A percentile compares a stretch with the other conserved stretches of the same genome.
phyloP scores from a whole-genome alignment of 2,329 filamentous ascomycete genomes.

The Sporothrix schenckii region DNA sequence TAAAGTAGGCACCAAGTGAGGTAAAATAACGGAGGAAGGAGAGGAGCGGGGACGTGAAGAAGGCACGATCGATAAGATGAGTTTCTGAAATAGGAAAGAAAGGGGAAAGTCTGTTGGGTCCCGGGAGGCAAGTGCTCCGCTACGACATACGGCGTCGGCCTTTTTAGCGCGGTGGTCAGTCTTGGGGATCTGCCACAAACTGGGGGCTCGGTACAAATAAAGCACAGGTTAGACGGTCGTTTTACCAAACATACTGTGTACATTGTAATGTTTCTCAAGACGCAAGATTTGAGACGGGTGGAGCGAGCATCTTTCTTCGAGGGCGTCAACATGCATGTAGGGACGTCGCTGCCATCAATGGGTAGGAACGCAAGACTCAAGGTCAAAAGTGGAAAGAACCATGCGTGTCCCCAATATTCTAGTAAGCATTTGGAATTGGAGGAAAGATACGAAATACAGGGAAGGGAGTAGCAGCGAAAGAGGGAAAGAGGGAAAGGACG shows the following conservation, averaged over 20 bases:
- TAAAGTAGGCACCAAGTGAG: slow-evolving; percentile 4
- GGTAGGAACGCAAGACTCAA: not conserved
- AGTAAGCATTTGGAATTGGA: not conserved
- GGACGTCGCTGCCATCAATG: not conserved
- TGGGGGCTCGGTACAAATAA: not conserved
- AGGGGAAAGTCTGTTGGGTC: slow-evolving; percentile 4
- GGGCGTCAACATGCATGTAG: not conserved
- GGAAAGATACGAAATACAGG: not conserved
- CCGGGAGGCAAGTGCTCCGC: not conserved
- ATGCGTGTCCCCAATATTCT: slow-evolving; percentile 4
- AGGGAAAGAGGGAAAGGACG: not conserved
- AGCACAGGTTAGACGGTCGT: not conserved
- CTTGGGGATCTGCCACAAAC: not conserved
- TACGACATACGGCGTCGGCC: not conserved
- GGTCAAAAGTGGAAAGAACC: not conserved
- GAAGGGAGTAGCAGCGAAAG: not conserved
- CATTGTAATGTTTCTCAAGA: not conserved
- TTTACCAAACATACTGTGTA: not conserved
- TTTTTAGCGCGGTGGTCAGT: not conserved
- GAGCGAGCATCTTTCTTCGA: not conserved
- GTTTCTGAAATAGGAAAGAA: slow-evolving; percentile 14
- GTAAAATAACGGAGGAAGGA: not conserved
- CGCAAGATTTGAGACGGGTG: not conserved
- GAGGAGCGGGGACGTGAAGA: not conserved
- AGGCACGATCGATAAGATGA: slow-evolving; percentile 25